Evolutionary conservation across 257 asterid species (phyloP).

Genomic region (Oldenlandia corymbosa): DNA sequence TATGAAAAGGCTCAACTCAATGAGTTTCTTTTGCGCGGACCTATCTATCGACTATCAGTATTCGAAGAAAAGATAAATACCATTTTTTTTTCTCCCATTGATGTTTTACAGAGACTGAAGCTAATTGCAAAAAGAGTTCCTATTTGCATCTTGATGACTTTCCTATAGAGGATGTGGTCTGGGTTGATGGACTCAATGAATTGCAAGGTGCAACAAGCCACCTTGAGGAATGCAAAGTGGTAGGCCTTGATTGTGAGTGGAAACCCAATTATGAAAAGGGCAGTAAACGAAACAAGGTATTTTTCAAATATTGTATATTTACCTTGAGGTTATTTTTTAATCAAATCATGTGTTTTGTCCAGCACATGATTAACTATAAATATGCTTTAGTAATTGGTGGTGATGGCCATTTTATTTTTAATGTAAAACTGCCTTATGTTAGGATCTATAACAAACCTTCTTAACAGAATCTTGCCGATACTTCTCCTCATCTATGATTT

Average conservation of each 20-base stretch:
- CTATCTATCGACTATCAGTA: background rate
- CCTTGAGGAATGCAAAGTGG: conserved; percentile 71
- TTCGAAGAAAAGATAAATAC: background rate
- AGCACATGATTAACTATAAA: background rate
- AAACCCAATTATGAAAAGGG: conserved; percentile 85
- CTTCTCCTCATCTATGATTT: background rate
- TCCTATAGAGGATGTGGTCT: conserved; percentile 62
- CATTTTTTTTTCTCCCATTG: background rate
- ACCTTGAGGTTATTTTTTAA: background rate
- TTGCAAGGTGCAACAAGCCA: conserved; percentile 52
- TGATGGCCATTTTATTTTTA: background rate
- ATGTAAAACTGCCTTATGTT: background rate
- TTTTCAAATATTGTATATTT: background rate
- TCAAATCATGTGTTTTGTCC: background rate
- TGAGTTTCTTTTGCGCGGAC: background rate
- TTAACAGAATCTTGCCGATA: background rate
- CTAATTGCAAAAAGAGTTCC: conserved; percentile 35
- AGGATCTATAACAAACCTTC: background rate
- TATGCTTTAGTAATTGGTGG: background rate
- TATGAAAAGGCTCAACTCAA: background rate
- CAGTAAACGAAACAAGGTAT: conserved; percentile 67
- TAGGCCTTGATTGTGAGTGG: conserved; percentile 98
- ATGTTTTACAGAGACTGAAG: conserved; percentile 46
- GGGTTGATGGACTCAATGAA: conserved; percentile 64
- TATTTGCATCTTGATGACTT: conserved; percentile 71